Base-by-base conservation (phyloP, 2,329 filamentous ascomycete genomes). In the Ophiosphaerella narmari region DNA sequence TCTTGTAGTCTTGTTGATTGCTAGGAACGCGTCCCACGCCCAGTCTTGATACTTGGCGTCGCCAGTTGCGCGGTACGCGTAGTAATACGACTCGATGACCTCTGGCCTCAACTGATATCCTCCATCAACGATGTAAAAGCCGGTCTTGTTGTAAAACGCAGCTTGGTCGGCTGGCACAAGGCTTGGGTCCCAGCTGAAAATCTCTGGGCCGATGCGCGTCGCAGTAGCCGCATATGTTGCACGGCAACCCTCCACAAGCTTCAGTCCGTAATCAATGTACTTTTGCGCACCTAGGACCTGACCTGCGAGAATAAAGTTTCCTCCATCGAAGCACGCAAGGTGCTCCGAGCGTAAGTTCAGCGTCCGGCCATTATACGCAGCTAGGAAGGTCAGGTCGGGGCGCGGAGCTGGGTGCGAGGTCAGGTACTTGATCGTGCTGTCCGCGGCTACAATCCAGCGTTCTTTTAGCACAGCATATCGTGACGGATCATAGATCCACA, bases 31-130 rank as follows among this genome's bases (percentile, higher is more conserved):
- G 35, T 87, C 83, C 89, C 90, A 96, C 5, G 88, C 87, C 86
- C 89, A 91, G 52, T 93, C 87, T 70, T 90, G 88, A 73, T 92
- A 96, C 75, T 85, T 88, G 29, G 75, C 59, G 52, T 93, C 82
- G 3, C 87, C 86, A 0, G 91, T 96, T 0, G 87, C 83, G 43
- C 90, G 85, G 77, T 89, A 95, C 2, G 91, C 89, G 72, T 96
- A 94, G 79, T 95, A 96, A 71, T 87, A 87, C 59, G 85, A 88
- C 76, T 96, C 91, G 31, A 95, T 81, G 3, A 91, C 89, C 74
- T 95, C 91, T 0, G 90, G 88, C 0, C 91, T 83, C 26, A 95
- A 81, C 7, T 87, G 76, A 70, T 95, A 96, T 6, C 72, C 65
- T 0, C 75, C 65, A 36, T 77, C 75, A 0, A 74, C 79, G 66